Evolutionary conservation across 148 eudicot species (phyloP), one percentile per base, ranked within the genome.

Genomic region (Rhododendron vialii): DNA sequence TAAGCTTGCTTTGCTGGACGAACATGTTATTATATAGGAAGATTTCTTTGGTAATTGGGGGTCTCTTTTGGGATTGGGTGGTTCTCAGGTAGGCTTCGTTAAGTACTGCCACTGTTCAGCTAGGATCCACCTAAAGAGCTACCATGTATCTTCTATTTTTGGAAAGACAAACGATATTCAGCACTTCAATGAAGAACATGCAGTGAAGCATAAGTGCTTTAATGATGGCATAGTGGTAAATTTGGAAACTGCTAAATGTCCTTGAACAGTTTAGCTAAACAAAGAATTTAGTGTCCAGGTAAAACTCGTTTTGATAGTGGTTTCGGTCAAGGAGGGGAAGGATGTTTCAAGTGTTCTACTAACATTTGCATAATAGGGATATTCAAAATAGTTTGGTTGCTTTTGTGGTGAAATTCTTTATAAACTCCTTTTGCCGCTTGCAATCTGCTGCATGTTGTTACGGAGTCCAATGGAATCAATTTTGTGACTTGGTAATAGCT

Each of bases 401-500:
- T 24, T 8, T 20, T 41, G 85, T 48, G 24, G 63, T 45, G 79
- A 71, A 69, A 84, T 20, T 71, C 20, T 28, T 83, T 12, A 7
- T 65, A 3, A 2, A 50, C n/a, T 48, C n/a, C 20, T 28, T 26
- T 15, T 47, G 59, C 43, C 3, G 17, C 76, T 15, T 30, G 35
- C 85, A 26, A 69, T 48, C 26, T 13, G 24, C 35, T 84, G 61
- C 61, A 55, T 55, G 20, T 55, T 55, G 22, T 55, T 55, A 11
- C 13, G 43, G 11, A 35, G n/a, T 26, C 14, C 61, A 18, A 17
- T 30, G 8, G 84, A 82, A 59, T 57, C 38, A 5, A 45, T 63
- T 83, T 61, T 7, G 38, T 83, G 77, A 69, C 38, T n/a, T 83
- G 78, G 13, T 83, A 61, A 28, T 82, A n/a, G 24, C 26, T 78